Evolutionary conservation across 768 basidiomycete genomes (phyloP).

Genomic region (Pholiota microspora): DNA sequence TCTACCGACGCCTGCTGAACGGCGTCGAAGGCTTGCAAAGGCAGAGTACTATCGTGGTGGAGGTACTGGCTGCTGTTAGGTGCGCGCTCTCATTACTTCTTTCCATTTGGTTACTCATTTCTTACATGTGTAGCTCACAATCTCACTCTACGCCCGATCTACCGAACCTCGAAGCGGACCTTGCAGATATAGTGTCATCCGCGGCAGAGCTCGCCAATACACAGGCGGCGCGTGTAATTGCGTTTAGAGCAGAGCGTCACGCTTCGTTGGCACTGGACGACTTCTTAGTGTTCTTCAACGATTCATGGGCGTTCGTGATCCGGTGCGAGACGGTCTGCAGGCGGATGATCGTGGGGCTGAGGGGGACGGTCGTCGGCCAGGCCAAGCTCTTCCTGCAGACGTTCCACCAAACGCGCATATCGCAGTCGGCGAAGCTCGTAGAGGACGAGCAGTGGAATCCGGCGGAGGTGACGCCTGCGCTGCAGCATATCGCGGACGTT

Average conservation of each 20-base stretch:
- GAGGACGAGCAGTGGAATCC: constrained; percentile 96
- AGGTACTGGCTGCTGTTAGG: constrained; percentile 51
- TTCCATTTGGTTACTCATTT: no score
- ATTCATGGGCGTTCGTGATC: constrained; percentile 89
- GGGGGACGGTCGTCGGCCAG: constrained; percentile 86
- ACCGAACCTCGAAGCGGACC: constrained; percentile 56
- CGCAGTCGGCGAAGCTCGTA: constrained; percentile 82
- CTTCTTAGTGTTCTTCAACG: constrained; percentile 81
- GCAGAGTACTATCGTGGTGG: constrained; percentile 56
- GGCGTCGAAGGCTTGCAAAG: constrained; percentile 66
- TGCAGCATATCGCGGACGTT: constrained; percentile 73
- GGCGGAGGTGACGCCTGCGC: constrained; percentile 59
- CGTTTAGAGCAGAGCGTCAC: constrained; percentile 77
- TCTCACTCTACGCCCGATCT: constrained; percentile 30
- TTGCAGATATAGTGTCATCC: constrained; percentile 74
- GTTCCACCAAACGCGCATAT: constrained; percentile 82
- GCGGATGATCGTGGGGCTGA: constrained; percentile 89
- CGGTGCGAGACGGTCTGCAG: constrained; percentile 82
- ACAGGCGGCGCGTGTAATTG: constrained; percentile 75
- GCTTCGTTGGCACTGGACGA: constrained; percentile 65
- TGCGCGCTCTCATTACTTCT: no score
- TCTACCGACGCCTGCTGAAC: constrained; percentile 62
- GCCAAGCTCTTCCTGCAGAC: constrained; percentile 84
- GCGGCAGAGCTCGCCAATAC: constrained; percentile 85
- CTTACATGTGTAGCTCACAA: constrained; percentile 27